Conservation (phyloP, 2,329 filamentous ascomycete genomes). For the Fusarium nanum region DNA sequence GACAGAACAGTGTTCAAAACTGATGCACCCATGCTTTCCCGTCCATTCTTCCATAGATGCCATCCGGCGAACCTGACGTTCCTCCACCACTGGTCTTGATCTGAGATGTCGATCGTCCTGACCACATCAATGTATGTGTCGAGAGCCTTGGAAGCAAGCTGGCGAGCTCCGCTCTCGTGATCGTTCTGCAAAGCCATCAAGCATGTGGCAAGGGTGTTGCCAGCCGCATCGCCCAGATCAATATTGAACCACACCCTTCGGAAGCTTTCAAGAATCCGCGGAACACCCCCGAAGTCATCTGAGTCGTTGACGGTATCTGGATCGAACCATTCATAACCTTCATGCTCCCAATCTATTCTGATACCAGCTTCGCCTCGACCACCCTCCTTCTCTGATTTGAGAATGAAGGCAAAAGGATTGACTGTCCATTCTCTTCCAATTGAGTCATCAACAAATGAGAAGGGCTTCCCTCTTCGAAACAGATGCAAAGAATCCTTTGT, state of each 20-base stretch:
- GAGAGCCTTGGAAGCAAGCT: constrained; percentile 67
- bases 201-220: constrained; percentile 57
- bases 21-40: constrained; percentile 74
- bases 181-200: constrained; percentile 65
- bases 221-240: constrained; percentile 60
- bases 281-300: constrained; percentile 64
- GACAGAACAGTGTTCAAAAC: constrained; percentile 64
- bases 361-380: constrained; percentile 59
- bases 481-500: constrained; percentile 59
- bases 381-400: constrained; percentile 52
- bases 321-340: constrained; percentile 67
- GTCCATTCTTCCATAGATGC: constrained; percentile 73
- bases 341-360: constrained; percentile 71
- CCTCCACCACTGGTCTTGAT: constrained; percentile 63
- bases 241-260: constrained; percentile 69
- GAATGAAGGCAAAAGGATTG: constrained; percentile 69
- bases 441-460: constrained; percentile 64
- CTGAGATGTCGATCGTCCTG: constrained; percentile 45
- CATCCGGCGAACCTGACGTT: constrained; percentile 67
- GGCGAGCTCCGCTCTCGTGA: constrained; percentile 68
- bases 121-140: constrained; percentile 61
- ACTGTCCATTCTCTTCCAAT: constrained; percentile 70
- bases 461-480: constrained; percentile 68
- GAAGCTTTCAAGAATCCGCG: constrained; percentile 67
- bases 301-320: constrained; percentile 62